Evolutionary conservation across 2,329 filamentous ascomycete genomes (phyloP), one percentile per base, ranked within the genome.

Genomic region (Fonsecaea erecta): DNA sequence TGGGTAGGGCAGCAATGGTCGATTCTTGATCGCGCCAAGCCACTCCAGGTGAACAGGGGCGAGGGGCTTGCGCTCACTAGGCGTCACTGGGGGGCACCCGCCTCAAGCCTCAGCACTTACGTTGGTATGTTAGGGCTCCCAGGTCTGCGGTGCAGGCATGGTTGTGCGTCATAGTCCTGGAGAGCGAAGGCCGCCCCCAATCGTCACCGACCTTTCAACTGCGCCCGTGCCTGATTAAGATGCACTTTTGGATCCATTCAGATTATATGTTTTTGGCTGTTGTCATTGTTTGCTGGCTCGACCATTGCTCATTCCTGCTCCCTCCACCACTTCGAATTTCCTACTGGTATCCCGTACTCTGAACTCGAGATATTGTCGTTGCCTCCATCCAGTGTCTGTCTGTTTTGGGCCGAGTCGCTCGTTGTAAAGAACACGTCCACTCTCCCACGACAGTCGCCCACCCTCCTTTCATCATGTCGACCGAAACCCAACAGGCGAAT

Each of bases 401-500:
- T 14, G 52, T 7, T n/a, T n/a, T n/a, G 26, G 18, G n/a, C 26
- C 5, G 52, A 16, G 11, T 21, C 32, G 26, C 52, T 53, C 52
- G 52, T 53, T 53, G 52, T 35, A 30, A 48, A 55, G 48, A 48
- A 53, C 34, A 54, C 30, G 48, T 51, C 35, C 26, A 28, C 35
- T 18, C n/a, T 24, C 26, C 30, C 54, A 18, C n/a, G 32, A n/a
- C 34, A 30, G 11, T 53, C 21, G 12, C 51, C 9, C 56, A 52
- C 30, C 48, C 24, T n/a, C 53, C 30, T 57, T 11, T 46, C 65
- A 65, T 9, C 60, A 71, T 71, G 68, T 69, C 67, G 57, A 68
- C 65, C 57, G 65, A 67, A 51, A 28, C 62, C 8, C 28, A 59
- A n/a, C 26, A 24, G 35, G 71, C 75, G 35, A 74, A 76, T 63